Evolutionary conservation across 176 grass and related monocot species (phyloP), one percentile per base, ranked within the genome.

Genomic region (Melocanna baccifera): DNA sequence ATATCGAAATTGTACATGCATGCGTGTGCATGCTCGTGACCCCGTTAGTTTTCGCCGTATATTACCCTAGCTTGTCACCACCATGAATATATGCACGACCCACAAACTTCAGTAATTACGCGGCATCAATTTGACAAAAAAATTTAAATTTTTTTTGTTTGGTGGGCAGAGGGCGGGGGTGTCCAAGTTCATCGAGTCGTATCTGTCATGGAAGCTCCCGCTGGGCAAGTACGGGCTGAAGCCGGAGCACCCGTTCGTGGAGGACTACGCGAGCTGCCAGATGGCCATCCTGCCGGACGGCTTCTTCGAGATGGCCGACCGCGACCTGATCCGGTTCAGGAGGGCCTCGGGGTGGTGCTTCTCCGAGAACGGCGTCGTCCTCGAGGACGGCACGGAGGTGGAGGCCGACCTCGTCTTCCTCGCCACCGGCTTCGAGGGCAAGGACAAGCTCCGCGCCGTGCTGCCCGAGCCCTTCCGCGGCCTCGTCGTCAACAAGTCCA

Each of bases 201-300:
- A 96, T 63, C 84, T 99, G 42, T 39, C 93, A 23, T 99, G 93
- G 91, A 99, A 96, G 87, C 91, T 99, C 1, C 93, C 93, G 34
- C 81, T 99, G 73, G 78, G 66, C 6, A 96, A 91, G 87, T 94
- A 99, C 62, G 96, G 96, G 16, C 77, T 99, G n/a, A 85, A 78
- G 23, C 96, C 93, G 2, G 88, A 94, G 16, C 96, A 99, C 88
- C 96, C 96, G 1, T 99, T 99, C 82, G 88, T 91, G n/a, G 96
- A 99, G 89, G 96, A 99, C 71, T 99, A 99, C 46, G 96, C 96
- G 0, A 94, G 91, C 47, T 99, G 96, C 71, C 96, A 99, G 86
- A 99, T 99, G 96, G 96, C 96, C 67, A 96, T 99, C 52, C 80
- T 99, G 19, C 96, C 93, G 3, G 93, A 94, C 69, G 92, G 91